Evolutionary conservation across 768 basidiomycete species (phyloP), one percentile per base, ranked within the genome.

Genomic region (Lactarius deliciosus): DNA sequence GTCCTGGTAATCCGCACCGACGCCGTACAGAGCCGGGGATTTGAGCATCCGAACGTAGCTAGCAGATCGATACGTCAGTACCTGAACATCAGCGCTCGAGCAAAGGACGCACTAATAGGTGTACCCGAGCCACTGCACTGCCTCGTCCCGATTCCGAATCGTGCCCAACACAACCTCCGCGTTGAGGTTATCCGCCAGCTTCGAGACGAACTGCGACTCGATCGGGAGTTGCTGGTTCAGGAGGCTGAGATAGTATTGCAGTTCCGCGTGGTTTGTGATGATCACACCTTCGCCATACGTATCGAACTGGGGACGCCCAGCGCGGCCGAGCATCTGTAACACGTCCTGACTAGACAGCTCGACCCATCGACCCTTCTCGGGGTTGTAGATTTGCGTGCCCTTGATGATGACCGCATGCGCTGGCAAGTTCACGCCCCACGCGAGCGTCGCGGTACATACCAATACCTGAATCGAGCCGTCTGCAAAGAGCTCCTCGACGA

Each of bases 381-480:
- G 97, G 76, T 97, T 98, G 79, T 98, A 99, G 68, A 98, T 96
- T 78, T 98, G 96, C 0, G 97, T 98, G n/a, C 97, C 97, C 76
- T 98, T 99, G 82, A 99, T 98, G 79, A 98, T 94, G 78, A 98
- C 96, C 9, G 94, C 91, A 70, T 98, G 97, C 1, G 96, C 96
- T 3, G 97, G 97, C 0, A 98, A 80, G 75, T 99, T 99, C 78
- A 99, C 96, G 80, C 96, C 97, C 97, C 97, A 99, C 0, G 97
- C 97, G 43, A 99, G 88, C 2, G 96, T 98, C 5, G 97, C 97
- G 0, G 97, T 99, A 75, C 94, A 97, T 54, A 97, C 94, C 30
- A 99, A 82, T 0, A 98, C 96, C 74, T 96, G 95, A 36, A 99
- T 82, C 28, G 92, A 88, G 0, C 95, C 93, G 59, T 96, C 93